Percentiles rank a stretch among this genome's conserved stretches.
Evolutionary conservation across 1,139 yeast genomes (phyloP).

Genomic region (Zygosaccharomyces pseudobailii): DNA sequence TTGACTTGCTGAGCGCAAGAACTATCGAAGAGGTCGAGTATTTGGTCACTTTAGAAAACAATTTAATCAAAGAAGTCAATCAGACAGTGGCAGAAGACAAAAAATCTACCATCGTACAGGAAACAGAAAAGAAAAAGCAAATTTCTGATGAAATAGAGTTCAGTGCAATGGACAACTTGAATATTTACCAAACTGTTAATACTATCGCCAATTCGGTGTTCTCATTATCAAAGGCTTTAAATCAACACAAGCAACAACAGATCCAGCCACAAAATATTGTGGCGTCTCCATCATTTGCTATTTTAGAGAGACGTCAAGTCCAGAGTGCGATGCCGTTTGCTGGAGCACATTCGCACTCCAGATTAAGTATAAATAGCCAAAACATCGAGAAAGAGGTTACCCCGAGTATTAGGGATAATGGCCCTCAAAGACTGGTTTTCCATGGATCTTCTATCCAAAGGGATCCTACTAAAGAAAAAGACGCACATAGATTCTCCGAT

Average conservation of each 20-base stretch:
- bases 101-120: background rate
- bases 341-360: constrained; percentile 5
- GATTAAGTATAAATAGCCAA: constrained; percentile 10
- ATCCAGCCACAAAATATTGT: constrained; percentile 1
- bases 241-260: constrained; percentile 10
- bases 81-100: constrained; percentile 2
- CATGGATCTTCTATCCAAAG: constrained; percentile 14
- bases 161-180: constrained; percentile 34
- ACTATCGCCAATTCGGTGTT: constrained; percentile 33
- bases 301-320: constrained; percentile 23
- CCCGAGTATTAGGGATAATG: constrained; percentile 9
- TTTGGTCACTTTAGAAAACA: constrained; percentile 35
- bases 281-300: constrained; percentile 25
- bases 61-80: constrained; percentile 27
- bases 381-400: constrained; percentile 6
- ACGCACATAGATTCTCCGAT: constrained; percentile 3
- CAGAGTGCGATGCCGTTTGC: constrained; percentile 19
- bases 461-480: background rate
- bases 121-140: background rate
- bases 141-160: constrained; percentile 7
- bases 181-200: constrained; percentile 33
- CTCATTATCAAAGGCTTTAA: constrained; percentile 28
- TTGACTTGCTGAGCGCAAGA: constrained; percentile 74
- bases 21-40: constrained; percentile 66
- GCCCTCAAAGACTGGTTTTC: constrained; percentile 28